These are phyloP conservation scores for Plasmodium sp. DNA, from an alignment of 169 alveolate species.

Conservation along the genomic window DNA sequence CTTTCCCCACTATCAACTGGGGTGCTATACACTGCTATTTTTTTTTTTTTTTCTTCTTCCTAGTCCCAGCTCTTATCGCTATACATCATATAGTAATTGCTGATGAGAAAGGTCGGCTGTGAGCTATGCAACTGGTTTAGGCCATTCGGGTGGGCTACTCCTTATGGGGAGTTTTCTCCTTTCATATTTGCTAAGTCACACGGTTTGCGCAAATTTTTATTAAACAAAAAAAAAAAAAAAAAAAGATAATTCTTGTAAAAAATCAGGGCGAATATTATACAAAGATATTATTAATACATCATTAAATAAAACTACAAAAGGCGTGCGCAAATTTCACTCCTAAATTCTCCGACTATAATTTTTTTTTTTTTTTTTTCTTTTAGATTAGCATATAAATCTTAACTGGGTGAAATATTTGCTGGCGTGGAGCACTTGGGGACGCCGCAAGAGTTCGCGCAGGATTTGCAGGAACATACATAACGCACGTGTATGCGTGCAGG, in stretches of 20 bases:
- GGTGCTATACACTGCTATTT: background rate
- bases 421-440: background rate
- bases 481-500: background rate
- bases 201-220: background rate
- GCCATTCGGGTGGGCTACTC: background rate
- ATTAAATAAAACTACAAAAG: constrained; percentile 37
- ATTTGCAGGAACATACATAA: background rate
- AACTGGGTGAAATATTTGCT: background rate
- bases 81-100: background rate
- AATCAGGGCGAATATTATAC: background rate
- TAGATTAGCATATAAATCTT: background rate
- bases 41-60: background rate
- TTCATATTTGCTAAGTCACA: background rate
- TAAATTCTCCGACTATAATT: constrained; percentile 36
- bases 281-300: background rate
- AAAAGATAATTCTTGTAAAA: background rate
- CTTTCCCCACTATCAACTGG: background rate
- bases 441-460: background rate
- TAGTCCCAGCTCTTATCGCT: background rate
- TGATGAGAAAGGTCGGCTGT: background rate
- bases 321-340: background rate
- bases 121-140: background rate
- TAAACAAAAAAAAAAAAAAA: background rate
- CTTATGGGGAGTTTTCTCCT: background rate
- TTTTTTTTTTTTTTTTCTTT: constrained; percentile 17